Percentiles rank a stretch among this genome's conserved stretches.
These are phyloP conservation scores for Leucaena leucocephala DNA, from an alignment of 306 rosid genomes.

Conservation along the genomic window DNA sequence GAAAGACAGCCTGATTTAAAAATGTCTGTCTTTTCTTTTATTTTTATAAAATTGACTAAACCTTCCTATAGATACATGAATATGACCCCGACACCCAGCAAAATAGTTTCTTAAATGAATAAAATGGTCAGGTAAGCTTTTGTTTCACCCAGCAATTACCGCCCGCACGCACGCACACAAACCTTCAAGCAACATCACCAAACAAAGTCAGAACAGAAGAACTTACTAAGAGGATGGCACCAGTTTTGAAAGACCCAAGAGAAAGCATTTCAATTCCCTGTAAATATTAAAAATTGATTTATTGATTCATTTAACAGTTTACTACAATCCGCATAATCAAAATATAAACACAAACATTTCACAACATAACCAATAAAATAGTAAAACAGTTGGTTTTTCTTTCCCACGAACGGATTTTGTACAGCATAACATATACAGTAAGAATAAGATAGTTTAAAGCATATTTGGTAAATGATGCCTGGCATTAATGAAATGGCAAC, in stretches of 20 bases:
- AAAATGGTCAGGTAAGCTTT: not conserved
- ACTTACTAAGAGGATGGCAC: slow-evolving; percentile 96
- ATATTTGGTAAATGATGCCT: not conserved
- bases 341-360: slow-evolving; percentile 16
- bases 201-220: not conserved
- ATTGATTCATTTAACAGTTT: slow-evolving; percentile 21
- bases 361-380: slow-evolving; percentile 3
- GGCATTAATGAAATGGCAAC: not conserved
- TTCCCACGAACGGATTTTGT: not conserved
- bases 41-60: not conserved
- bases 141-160: not conserved
- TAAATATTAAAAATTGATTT: slow-evolving; percentile 31
- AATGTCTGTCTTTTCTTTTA: not conserved
- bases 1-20: not conserved
- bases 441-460: not conserved
- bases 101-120: not conserved
- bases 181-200: not conserved
- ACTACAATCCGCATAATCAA: not conserved
- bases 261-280: slow-evolving; percentile 99
- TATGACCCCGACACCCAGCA: not conserved
- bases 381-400: not conserved
- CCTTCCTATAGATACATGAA: slow-evolving; percentile 4
- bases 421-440: not conserved
- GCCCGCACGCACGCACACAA: too few species aligned
- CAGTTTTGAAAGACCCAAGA: slow-evolving; percentile 98